These are phyloP conservation scores for Sherardia arvensis DNA, from an alignment of 257 asterid genomes.

Conservation along the genomic window DNA sequence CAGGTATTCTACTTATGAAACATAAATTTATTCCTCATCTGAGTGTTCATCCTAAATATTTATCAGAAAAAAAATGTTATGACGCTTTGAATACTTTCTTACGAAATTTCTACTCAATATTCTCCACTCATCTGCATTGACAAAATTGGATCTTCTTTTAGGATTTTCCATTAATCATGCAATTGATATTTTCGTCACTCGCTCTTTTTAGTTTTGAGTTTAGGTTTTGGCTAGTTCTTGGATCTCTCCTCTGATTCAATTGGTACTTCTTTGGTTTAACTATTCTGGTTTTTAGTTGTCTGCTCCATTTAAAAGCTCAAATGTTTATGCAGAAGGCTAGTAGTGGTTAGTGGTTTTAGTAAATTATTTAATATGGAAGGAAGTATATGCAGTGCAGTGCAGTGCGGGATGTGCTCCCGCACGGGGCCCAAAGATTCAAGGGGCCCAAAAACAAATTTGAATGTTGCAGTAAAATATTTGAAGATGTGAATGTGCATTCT, in stretches of 20 bases:
- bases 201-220: neutral
- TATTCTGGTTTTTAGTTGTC: neutral
- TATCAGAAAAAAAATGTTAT: no score
- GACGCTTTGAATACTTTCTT: no score
- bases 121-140: no score
- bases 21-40: neutral
- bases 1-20: constrained; percentile 33
- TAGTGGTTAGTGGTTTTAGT: no score
- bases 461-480: no score
- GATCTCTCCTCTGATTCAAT: neutral
- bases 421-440: no score
- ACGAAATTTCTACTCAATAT: no score
- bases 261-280: neutral
- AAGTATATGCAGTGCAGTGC: no score
- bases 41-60: no score
- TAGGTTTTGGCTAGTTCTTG: neutral
- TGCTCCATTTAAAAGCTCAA: neutral
- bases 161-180: neutral
- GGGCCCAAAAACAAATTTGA: neutral
- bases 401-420: no score
- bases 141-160: neutral
- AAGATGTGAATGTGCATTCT: no score
- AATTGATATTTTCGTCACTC: neutral
- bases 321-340: neutral
- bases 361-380: no score